Evolutionary conservation across 176 grass and related monocot species (phyloP), one percentile per base, ranked within the genome.

Genomic region (Oryza meyeriana): DNA sequence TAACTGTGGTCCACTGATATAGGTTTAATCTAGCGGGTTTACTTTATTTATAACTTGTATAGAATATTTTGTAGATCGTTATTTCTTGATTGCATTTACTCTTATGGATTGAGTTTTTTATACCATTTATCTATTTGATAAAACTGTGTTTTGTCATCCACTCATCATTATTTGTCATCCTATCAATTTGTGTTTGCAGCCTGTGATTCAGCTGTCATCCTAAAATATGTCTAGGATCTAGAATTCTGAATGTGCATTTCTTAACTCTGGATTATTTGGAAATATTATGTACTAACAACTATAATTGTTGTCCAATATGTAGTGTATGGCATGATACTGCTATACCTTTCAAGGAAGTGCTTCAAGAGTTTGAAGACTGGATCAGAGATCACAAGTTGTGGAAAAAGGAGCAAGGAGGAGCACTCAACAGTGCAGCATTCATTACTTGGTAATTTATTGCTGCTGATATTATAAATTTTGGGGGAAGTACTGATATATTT

Each of bases 301-400:
- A 31, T 3, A 27, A 82, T 74, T 85, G 12, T 63, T 75, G 26
- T 74, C 18, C 58, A 77, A 64, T 83, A 83, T 79, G 63, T 65
- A 94, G 95, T 38, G 88, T 98, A 25, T 98, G 92, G 95, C 92
- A 94, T 88, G 95, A 98, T 90, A 94, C 92, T 36, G 88, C 95
- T 48, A 81, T 91, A 67, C 84, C 90, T 88, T 98, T 98, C 68
- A 85, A 84, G 81, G 84, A 94, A 45, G 88, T 93, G 38, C 88
- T 98, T 69, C 84, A 67, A 68, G 86, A 98, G 62, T 94, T 98
- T 75, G 92, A 93, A 73, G 71, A 88, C 35, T 98, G 92, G 95
- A 76, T 98, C 40, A 39, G 77, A 79, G 77, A 31, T 82, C 90
- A 94, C 69, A 85, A 89, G 66, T 80, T 94, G 31, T 94, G 92